Conservation (phyloP, 495 filamentous ascomycete species). For the Aspergillus nanangensis region DNA sequence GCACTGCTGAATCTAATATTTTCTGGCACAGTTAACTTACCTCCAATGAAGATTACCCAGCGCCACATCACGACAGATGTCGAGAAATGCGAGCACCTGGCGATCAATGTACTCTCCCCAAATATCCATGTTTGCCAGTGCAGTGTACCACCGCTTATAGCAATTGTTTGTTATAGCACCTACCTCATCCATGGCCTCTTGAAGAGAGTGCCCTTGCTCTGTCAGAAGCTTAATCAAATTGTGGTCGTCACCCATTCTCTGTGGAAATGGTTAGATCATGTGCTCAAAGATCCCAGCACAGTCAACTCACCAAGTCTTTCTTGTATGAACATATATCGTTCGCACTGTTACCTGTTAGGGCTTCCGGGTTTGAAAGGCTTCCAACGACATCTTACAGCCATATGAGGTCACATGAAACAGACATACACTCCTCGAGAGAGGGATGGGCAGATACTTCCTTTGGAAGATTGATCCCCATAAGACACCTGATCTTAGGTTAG, state of each 20-base stretch:
- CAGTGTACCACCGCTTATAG: constrained; percentile 9
- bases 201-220: constrained; percentile 1
- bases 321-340: constrained; percentile 6
- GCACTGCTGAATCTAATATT: background rate
- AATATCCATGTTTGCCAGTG: constrained; percentile 2
- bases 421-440: constrained; percentile 3
- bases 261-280: background rate
- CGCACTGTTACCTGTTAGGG: background rate
- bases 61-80: constrained; percentile 10
- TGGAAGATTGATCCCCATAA: background rate
- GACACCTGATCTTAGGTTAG: background rate
- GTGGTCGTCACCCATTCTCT: constrained; percentile 8
- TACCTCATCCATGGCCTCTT: constrained; percentile 3
- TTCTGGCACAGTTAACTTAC: background rate
- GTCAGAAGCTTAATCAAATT: constrained; percentile 8
- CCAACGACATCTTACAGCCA: background rate
- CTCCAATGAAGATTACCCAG: constrained; percentile 11
- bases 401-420: background rate
- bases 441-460: background rate
- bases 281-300: background rate
- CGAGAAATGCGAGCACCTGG: constrained; percentile 9
- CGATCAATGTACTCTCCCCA: constrained; percentile 9
- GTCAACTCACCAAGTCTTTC: constrained; percentile 5
- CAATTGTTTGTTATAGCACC: constrained; percentile 6
- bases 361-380: background rate